A percentile compares a stretch with the other conserved stretches of the same genome.
Evolutionary conservation across 108 stramenopile species (phyloP).

Genomic region (Tribonema minus): DNA sequence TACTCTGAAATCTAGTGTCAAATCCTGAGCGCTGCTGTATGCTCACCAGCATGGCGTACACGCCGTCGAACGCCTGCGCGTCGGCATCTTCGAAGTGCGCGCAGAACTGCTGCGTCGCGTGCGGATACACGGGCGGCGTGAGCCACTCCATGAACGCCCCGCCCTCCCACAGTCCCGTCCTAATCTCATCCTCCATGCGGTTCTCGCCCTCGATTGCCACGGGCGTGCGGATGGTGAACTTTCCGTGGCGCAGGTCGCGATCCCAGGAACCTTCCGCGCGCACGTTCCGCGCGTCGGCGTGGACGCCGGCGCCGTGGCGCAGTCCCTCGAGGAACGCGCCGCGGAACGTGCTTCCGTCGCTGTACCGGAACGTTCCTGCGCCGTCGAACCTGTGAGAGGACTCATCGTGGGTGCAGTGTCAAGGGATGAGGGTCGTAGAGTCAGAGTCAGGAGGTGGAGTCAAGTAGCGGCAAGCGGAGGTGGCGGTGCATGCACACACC

Average conservation of each 20-base stretch:
- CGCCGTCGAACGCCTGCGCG: constrained; percentile 38
- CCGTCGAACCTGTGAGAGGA: constrained; percentile 52
- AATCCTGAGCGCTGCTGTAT: too few species aligned
- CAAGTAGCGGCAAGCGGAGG: too few species aligned
- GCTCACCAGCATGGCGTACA: constrained; percentile 55
- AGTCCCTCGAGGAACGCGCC: constrained; percentile 30
- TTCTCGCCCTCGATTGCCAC: constrained; percentile 7
- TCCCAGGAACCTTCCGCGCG: constrained; percentile 21
- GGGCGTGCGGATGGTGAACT: constrained; percentile 3
- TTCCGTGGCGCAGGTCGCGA: constrained; percentile 34
- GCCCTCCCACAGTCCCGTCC: constrained; percentile 26
- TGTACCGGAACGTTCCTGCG: constrained; percentile 22
- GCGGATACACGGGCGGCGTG: constrained; percentile 35
- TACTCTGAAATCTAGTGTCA: too few species aligned
- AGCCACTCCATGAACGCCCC: constrained; percentile 37
- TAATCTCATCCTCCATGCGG: constrained; percentile 11
- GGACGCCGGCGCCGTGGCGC: constrained; percentile 44
- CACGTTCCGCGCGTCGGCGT: constrained; percentile 9
- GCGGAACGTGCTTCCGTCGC: constrained; percentile 41
- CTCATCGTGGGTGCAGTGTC: too few species aligned
- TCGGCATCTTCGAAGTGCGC: constrained; percentile 41
- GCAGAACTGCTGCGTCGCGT: constrained; percentile 53
- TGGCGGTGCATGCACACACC: too few species aligned
- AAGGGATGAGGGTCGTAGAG: too few species aligned
- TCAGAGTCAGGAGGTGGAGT: too few species aligned